phyloP scores from a whole-genome alignment of 2,329 filamentous ascomycete genomes.

The Sclerotinia glacialis region DNA sequence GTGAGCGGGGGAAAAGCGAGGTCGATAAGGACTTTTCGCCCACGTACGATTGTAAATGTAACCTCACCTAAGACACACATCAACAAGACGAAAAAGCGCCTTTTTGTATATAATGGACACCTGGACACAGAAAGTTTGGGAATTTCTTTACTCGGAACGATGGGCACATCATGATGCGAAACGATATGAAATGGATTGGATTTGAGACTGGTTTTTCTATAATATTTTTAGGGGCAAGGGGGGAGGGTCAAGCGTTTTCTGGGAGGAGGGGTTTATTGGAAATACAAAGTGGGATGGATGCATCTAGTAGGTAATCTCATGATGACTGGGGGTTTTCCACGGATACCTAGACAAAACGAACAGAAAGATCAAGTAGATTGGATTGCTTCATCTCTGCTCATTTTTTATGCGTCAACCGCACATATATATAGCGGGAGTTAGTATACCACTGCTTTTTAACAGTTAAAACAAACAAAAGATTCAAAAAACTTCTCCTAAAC shows the following conservation, averaged over 20 bases:
- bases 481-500: not conserved
- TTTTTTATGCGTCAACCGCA: not conserved
- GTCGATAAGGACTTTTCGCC: constrained; percentile 6
- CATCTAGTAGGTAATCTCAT: constrained; percentile 7
- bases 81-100: not conserved
- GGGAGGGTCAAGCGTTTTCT: not conserved
- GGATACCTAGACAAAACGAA: not conserved
- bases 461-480: not conserved
- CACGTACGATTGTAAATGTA: constrained; percentile 10
- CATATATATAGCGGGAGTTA: not conserved
- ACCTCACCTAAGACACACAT: constrained; percentile 5
- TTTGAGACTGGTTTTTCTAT: constrained; percentile 4
- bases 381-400: not conserved
- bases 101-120: constrained; percentile 18
- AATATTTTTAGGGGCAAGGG: not conserved
- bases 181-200: constrained; percentile 10
- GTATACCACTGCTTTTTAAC: not conserved
- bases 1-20: constrained; percentile 6
- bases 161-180: not conserved
- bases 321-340: constrained; percentile 3
- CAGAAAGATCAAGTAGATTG: not conserved
- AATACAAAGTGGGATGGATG: not conserved
- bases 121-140: not conserved
- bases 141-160: constrained; percentile 12
- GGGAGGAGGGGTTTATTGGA: no score